phyloP scores from a whole-genome alignment of 1,139 yeast species.

The Ogataea hybrid region DNA sequence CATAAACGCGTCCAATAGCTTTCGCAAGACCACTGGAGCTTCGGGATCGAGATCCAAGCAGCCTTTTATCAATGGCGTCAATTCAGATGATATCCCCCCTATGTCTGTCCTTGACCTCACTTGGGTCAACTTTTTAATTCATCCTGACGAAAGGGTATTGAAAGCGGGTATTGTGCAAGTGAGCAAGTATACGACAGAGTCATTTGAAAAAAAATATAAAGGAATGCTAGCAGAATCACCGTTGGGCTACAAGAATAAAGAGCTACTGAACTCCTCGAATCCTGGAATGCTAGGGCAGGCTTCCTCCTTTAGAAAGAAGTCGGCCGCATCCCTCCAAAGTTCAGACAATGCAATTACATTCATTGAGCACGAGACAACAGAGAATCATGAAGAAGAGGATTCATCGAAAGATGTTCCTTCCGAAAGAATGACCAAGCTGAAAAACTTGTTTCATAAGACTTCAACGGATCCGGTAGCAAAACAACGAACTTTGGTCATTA shows the following conservation, averaged over 20 bases:
- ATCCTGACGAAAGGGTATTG: constrained; percentile 68
- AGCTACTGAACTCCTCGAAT: constrained; percentile 22
- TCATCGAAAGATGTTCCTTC: constrained; percentile 18
- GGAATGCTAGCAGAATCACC: constrained; percentile 65
- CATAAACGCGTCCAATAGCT: constrained; percentile 29
- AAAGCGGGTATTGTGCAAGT: constrained; percentile 53
- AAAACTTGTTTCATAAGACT: constrained; percentile 32
- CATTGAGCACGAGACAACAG: constrained; percentile 23
- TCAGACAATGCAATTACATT: constrained; percentile 35
- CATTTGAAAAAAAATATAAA: constrained; percentile 54
- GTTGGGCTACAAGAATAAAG: constrained; percentile 39
- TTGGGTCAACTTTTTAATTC: constrained; percentile 60
- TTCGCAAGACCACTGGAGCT: constrained; percentile 21
- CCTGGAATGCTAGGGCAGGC: constrained; percentile 16
- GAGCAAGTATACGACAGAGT: constrained; percentile 40
- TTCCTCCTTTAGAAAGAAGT: constrained; percentile 7
- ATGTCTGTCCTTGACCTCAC: constrained; percentile 61
- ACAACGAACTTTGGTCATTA: constrained; percentile 46
- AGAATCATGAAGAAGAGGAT: constrained; percentile 15
- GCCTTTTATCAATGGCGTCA: constrained; percentile 9
- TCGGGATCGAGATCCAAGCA: constrained; percentile 21
- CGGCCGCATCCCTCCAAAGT: constrained; percentile 7
- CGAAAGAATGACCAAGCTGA: constrained; percentile 27
- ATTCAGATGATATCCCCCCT: constrained; percentile 45
- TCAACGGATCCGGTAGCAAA: constrained; percentile 21